Evolutionary conservation across 345 rosid genomes (phyloP), one percentile per base, ranked within the genome.

Genomic region (Sonneratia alba): DNA sequence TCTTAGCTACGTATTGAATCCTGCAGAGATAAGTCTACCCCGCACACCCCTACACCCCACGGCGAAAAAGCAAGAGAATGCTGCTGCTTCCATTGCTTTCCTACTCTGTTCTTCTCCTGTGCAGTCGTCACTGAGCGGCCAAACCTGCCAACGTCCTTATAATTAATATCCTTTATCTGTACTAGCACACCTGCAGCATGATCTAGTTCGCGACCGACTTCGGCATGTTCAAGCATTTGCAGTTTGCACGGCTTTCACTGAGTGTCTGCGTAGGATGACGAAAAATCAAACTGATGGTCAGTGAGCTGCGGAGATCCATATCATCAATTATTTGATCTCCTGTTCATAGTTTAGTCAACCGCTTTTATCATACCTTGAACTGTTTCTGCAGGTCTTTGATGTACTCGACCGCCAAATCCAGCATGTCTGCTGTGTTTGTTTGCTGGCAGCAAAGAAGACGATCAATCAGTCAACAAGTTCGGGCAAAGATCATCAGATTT

Each of bases 341-440:
- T 16, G n/a, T 2, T 71, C 14, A 64, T 49, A 22, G 49, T 38
- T 73, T 14, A 53, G 34, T 34, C 38, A 3, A 62, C 27, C 36
- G 18, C 19, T 66, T 61, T 12, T 66, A 32, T 12, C 3, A 63
- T 81, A 89, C 99, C 97, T 88, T 83, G 78, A 85, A 90, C 74
- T 89, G 92, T 76, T 77, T 84, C 80, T 95, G 99, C 70, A 95
- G 91, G 69, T 90, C 92, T 80, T 95, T 95, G 75, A 95, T 92
- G 90, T 95, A 95, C 42, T 87, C 98, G 48, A 95, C 99, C 10
- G 99, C 99, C 79, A 92, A 85, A 79, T 95, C 99, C 70, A 95
- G 81, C 99, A 92, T 95, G 83, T 90, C 98, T 22, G 98, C 80
- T 3, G 98, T 95, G 85, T 85, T 95, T 7, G 98, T 92, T 90